Evolutionary conservation across 2,329 filamentous ascomycete species (phyloP).

Genomic region (Exophiala xenobiotica): DNA sequence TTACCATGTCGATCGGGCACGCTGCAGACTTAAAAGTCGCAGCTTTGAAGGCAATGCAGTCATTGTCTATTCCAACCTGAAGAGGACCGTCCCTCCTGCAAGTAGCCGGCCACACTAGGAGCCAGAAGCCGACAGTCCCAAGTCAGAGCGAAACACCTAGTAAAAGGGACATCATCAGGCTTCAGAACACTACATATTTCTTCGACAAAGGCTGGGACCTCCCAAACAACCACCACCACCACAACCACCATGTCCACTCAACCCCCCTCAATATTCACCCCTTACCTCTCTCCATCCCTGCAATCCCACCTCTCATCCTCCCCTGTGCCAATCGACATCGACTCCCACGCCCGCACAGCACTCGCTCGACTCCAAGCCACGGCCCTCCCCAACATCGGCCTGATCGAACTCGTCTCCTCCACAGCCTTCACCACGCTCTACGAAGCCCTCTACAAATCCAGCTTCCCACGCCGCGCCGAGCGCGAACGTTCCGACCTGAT

Average conservation of each 20-base stretch:
- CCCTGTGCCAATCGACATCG: slow-evolving; percentile 12
- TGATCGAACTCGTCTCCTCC: slow-evolving; percentile 26
- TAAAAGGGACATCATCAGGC: too few species aligned
- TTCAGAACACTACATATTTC: too few species aligned
- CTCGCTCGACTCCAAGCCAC: slow-evolving; percentile 13
- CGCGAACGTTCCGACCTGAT: slow-evolving; percentile 27
- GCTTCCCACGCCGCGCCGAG: slow-evolving; percentile 23
- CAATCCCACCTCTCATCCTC: slow-evolving; percentile 7
- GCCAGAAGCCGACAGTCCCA: too few species aligned
- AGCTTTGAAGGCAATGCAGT: too few species aligned
- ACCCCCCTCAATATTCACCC: slow-evolving; percentile 15
- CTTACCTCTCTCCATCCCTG: slow-evolving; percentile 13
- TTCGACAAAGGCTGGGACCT: not conserved
- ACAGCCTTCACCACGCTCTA: slow-evolving; percentile 23
- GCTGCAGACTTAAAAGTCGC: too few species aligned
- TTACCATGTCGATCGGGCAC: too few species aligned
- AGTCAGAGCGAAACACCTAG: too few species aligned
- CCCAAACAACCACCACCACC: not conserved
- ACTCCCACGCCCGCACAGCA: slow-evolving; percentile 15
- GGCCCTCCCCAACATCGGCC: slow-evolving; percentile 24
- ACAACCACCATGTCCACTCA: not conserved
- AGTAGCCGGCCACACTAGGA: too few species aligned
- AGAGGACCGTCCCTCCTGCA: too few species aligned
- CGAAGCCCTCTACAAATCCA: slow-evolving; percentile 23
- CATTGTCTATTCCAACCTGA: too few species aligned